Conservation (phyloP, 1,284 basidiomycete genomes). For the Quambalaria eucalypti region DNA sequence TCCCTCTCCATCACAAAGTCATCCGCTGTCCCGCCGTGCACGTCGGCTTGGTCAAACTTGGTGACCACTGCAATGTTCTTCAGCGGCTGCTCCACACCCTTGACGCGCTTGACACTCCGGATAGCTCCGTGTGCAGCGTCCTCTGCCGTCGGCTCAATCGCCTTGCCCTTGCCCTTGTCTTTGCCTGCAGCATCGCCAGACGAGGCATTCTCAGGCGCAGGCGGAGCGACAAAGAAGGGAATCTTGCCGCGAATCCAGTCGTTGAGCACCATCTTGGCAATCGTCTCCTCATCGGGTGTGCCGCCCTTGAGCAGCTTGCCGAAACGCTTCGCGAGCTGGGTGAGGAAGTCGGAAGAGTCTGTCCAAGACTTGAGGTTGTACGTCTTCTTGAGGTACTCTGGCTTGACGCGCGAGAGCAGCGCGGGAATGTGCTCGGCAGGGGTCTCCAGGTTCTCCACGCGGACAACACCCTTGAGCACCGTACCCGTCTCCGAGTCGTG, state of each 20-base stretch:
- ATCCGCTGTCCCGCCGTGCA: constrained; percentile 33
- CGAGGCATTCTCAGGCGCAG: constrained; percentile 9
- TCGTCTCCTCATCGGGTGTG: constrained; percentile 83
- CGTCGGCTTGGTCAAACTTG: constrained; percentile 52
- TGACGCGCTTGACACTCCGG: constrained; percentile 49
- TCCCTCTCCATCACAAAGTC: constrained; percentile 43
- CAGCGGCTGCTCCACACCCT: constrained; percentile 55
- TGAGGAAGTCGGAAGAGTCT: constrained; percentile 64
- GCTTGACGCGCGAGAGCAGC: constrained; percentile 79
- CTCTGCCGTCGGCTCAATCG: constrained; percentile 8
- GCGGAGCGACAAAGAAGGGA: constrained; percentile 72
- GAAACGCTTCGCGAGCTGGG: constrained; percentile 76
- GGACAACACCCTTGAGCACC: constrained; percentile 92
- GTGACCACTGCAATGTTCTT: constrained; percentile 54
- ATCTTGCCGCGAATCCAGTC: constrained; percentile 97
- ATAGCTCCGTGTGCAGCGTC: constrained; percentile 33
- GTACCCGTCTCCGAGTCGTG: constrained; percentile 86
- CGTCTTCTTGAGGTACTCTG: constrained; percentile 82
- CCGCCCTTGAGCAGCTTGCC: constrained; percentile 88
- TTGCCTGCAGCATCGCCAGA: constrained; percentile 49
- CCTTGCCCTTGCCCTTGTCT: constrained; percentile 28
- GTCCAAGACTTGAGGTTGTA: constrained; percentile 58
- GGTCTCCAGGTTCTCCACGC: constrained; percentile 86
- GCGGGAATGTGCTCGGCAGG: constrained; percentile 88
- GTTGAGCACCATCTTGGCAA: constrained; percentile 87